These are phyloP conservation scores for Pestalotiopsis sp. DNA, from an alignment of 2,329 filamentous ascomycete species.

Conservation along the genomic window DNA sequence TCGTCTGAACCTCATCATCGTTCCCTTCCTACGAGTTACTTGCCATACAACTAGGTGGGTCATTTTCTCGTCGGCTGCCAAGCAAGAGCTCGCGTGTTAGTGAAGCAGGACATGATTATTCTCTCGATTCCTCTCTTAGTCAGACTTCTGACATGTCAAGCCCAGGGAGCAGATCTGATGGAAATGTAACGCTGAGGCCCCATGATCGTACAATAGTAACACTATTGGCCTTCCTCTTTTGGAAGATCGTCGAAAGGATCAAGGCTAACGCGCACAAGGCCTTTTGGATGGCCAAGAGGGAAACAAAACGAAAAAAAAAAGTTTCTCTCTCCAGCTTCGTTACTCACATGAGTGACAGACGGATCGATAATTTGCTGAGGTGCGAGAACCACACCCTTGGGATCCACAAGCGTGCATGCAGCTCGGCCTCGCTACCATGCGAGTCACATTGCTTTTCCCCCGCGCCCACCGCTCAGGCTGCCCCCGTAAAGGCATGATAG, in stretches of 20 bases:
- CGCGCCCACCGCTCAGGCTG: neutral
- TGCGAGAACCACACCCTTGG: neutral
- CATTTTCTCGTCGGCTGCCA: neutral
- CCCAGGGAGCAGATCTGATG: neutral
- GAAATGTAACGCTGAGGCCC: slow-evolving; percentile 5
- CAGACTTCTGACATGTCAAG: neutral
- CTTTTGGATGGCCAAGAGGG: neutral
- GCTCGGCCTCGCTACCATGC: neutral
- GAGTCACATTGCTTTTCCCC: slow-evolving; percentile 9
- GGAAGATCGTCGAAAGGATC: slow-evolving; percentile 3
- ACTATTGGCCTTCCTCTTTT: slow-evolving; percentile 5
- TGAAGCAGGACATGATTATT: neutral
- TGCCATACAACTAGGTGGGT: neutral
- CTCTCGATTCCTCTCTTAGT: neutral
- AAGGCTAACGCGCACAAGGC: neutral
- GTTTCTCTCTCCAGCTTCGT: neutral
- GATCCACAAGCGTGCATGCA: slow-evolving; percentile 7
- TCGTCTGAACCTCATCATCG: neutral
- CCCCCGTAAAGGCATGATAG: neutral
- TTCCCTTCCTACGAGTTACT: neutral
- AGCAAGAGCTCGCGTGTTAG: neutral
- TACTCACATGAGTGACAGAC: slow-evolving; percentile 7
- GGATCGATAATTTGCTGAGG: slow-evolving; percentile 9
- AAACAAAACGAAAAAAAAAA: neutral
- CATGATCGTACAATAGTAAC: slow-evolving; percentile 6